phyloP scores from a whole-genome alignment of 1,284 basidiomycete genomes.

The Ganoderma leucocontextum region DNA sequence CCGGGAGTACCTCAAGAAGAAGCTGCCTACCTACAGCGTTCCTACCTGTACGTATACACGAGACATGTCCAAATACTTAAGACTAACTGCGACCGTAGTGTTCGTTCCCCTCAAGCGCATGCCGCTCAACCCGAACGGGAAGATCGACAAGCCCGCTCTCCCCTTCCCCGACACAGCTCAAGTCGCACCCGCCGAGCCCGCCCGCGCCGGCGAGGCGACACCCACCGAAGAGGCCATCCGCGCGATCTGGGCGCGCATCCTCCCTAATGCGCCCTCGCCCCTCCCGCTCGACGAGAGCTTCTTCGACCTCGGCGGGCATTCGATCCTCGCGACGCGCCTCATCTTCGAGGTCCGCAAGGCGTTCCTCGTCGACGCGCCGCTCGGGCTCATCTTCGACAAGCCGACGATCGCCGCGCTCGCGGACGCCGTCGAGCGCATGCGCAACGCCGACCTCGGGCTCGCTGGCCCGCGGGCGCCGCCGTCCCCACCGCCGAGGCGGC shows the following conservation, averaged over 20 bases:
- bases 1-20: slow-evolving; percentile 96
- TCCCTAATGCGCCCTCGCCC: slow-evolving; percentile 83
- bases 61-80: slow-evolving; percentile 4
- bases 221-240: slow-evolving; percentile 86
- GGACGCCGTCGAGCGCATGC: slow-evolving; percentile 78
- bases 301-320: slow-evolving; percentile 99
- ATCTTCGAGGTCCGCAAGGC: slow-evolving; percentile 97
- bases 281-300: slow-evolving; percentile 95
- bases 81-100: slow-evolving; percentile 56
- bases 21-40: slow-evolving; percentile 93
- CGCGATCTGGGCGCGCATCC: slow-evolving; percentile 84
- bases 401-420: slow-evolving; percentile 90
- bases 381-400: slow-evolving; percentile 93
- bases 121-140: slow-evolving; percentile 99
- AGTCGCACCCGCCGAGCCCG: slow-evolving; percentile 51
- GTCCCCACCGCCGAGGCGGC: slow-evolving; percentile 1
- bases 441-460: slow-evolving; percentile 86
- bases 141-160: slow-evolving; percentile 98
- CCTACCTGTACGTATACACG: slow-evolving; percentile 71
- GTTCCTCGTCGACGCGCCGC: slow-evolving; percentile 91
- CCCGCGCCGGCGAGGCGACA: slow-evolving; percentile 49
- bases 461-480: slow-evolving; percentile 47
- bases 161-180: slow-evolving; percentile 99
- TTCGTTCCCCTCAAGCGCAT: slow-evolving; percentile 95
- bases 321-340: slow-evolving; percentile 95